Evolutionary conservation across 129 eudicot genomes (phyloP).

Genomic region (Flaveria sonorensis): DNA sequence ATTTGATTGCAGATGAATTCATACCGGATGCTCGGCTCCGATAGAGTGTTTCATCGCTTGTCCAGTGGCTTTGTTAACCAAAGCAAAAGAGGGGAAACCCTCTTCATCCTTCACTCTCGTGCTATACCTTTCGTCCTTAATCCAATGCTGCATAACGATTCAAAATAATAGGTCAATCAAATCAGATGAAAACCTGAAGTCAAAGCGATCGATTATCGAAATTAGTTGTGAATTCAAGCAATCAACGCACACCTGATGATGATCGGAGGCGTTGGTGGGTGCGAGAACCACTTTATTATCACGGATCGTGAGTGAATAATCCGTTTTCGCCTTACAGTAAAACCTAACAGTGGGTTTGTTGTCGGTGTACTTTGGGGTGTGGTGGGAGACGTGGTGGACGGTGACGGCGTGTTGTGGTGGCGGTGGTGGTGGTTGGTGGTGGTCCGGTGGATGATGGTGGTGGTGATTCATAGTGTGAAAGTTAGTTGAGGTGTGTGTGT

Average conservation of each 20-base stretch:
- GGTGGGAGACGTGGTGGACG: slow-evolving; percentile 31
- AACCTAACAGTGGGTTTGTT: slow-evolving; percentile 57
- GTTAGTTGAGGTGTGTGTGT: neutral
- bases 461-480: slow-evolving; percentile 27
- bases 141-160: slow-evolving; percentile 66
- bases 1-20: slow-evolving; percentile 3
- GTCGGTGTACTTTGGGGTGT: slow-evolving; percentile 26
- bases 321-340: slow-evolving; percentile 55
- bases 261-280: slow-evolving; percentile 58
- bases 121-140: slow-evolving; percentile 73
- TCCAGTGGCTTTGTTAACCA: slow-evolving; percentile 83
- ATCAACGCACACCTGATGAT: slow-evolving; percentile 42
- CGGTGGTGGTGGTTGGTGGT: slow-evolving; percentile 29
- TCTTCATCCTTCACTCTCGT: slow-evolving; percentile 86
- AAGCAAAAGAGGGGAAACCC: slow-evolving; percentile 70
- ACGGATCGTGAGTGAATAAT: slow-evolving; percentile 61
- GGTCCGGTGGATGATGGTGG: slow-evolving; percentile 18
- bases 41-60: slow-evolving; percentile 77
- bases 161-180: neutral
- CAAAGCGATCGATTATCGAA: neutral
- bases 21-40: slow-evolving; percentile 77
- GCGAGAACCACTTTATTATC: slow-evolving; percentile 62
- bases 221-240: neutral
- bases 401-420: slow-evolving; percentile 12
- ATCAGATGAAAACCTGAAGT: neutral